A percentile compares a stretch with the other conserved stretches of the same genome.
Conservation (phyloP, 2,329 filamentous ascomycete genomes). For the Pseudocercospora pini-densiflorae region DNA sequence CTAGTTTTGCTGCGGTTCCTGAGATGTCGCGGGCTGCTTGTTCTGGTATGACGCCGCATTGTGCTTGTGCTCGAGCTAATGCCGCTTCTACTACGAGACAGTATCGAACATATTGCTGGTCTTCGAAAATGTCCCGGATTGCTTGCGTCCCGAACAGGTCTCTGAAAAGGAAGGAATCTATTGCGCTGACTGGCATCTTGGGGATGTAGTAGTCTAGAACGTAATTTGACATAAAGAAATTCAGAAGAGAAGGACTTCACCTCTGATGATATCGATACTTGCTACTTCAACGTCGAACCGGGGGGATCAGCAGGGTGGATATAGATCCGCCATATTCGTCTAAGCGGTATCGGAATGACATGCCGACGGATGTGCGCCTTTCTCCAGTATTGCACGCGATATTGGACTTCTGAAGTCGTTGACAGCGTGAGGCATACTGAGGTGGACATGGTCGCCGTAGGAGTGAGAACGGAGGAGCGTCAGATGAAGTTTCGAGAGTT, state of each 20-base stretch:
- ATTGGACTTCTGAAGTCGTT: background rate
- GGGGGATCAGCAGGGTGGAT: too few species aligned
- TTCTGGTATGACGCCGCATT: conserved; percentile 33
- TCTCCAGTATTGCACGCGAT: background rate
- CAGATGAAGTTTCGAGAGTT: background rate
- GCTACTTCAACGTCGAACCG: background rate
- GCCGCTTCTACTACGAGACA: conserved; percentile 34
- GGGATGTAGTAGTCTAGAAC: background rate
- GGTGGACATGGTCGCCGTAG: too few species aligned
- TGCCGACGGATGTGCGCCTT: background rate
- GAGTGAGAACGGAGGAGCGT: too few species aligned
- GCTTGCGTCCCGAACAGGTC: conserved; percentile 29
- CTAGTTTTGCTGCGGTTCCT: conserved; percentile 12
- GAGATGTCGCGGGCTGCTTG: conserved; percentile 32
- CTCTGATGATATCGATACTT: background rate
- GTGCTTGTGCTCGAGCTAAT: conserved; percentile 31
- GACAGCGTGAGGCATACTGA: background rate
- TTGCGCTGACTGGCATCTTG: conserved; percentile 32
- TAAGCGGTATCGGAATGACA: background rate
- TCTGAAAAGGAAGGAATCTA: conserved; percentile 34
- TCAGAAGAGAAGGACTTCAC: background rate
- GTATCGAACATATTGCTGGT: conserved; percentile 26
- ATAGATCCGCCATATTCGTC: too few species aligned
- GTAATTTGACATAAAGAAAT: background rate
- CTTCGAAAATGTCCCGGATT: conserved; percentile 29